A percentile compares a stretch with the other conserved stretches of the same genome.
These are phyloP conservation scores for Poa pratensis DNA, from an alignment of 176 grass and related monocot genomes.

Conservation along the genomic window DNA sequence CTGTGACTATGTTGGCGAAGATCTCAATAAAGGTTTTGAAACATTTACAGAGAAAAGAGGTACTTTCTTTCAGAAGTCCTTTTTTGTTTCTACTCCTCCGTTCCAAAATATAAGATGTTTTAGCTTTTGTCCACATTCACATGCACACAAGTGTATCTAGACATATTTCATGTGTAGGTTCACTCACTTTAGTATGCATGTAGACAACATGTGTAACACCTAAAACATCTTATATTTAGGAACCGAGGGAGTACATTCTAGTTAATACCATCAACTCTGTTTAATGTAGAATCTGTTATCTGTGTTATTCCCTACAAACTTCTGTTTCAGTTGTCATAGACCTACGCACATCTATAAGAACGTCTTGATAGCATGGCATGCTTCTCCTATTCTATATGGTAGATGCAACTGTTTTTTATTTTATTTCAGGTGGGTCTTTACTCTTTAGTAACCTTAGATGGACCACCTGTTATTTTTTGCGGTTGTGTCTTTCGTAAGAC, in stretches of 20 bases:
- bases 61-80: conserved; percentile 44
- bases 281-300: conserved; percentile 28
- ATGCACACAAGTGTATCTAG: too few species aligned
- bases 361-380: not conserved
- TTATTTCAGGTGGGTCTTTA: not conserved
- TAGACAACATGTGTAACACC: too few species aligned
- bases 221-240: too few species aligned
- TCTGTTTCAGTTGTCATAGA: conserved; percentile 27
- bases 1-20: conserved; percentile 73
- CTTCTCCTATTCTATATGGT: conserved; percentile 7
- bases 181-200: too few species aligned
- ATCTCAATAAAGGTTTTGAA: conserved; percentile 95
- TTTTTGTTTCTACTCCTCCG: not conserved
- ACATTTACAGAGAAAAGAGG: conserved; percentile 93
- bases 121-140: too few species aligned
- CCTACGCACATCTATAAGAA: conserved; percentile 17
- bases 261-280: conserved; percentile 17
- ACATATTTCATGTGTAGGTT: too few species aligned
- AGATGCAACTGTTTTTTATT: not conserved
- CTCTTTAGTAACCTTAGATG: conserved; percentile 5
- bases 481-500: not conserved
- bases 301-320: not conserved
- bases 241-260: not conserved
- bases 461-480: conserved; percentile 10
- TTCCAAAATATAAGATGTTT: too few species aligned